Conservation (phyloP, 768 basidiomycete genomes). For the Hysterangium stoloniferum region DNA sequence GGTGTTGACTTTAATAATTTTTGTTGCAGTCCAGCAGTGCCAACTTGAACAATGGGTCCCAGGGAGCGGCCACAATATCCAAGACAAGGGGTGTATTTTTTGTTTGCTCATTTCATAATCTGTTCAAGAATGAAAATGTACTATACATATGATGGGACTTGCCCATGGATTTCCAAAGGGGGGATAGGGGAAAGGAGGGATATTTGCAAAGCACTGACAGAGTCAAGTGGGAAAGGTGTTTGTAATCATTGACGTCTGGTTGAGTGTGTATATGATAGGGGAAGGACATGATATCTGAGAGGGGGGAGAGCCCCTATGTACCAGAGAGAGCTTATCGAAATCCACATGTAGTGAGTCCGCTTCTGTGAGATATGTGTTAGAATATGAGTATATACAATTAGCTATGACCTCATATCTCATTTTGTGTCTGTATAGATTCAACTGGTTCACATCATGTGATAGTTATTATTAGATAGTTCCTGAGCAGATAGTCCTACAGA, state of each 20-base stretch:
- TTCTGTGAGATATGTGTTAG: conserved; percentile 12
- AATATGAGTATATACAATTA: too few species aligned
- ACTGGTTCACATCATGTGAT: too few species aligned
- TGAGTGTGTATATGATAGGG: conserved; percentile 67
- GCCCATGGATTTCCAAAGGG: conserved; percentile 43
- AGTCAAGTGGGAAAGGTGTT: conserved; percentile 34
- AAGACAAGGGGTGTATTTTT: conserved; percentile 87
- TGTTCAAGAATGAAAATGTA: conserved; percentile 82
- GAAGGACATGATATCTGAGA: conserved; percentile 44
- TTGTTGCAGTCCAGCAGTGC: conserved; percentile 44
- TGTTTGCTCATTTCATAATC: conserved; percentile 59
- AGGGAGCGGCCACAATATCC: conserved; percentile 54
- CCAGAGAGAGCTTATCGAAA: conserved; percentile 52
- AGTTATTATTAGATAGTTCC: too few species aligned
- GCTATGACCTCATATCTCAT: too few species aligned
- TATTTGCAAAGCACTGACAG: conserved; percentile 58
- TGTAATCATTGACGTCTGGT: conserved; percentile 35
- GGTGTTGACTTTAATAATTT: too few species aligned
- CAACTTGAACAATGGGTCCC: conserved; percentile 51
- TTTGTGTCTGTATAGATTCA: too few species aligned
- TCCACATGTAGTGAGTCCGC: conserved; percentile 29
- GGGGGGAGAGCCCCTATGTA: conserved; percentile 57
- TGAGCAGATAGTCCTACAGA: too few species aligned
- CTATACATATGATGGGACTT: conserved; percentile 53
- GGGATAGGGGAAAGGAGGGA: conserved; percentile 60